Percentiles rank a stretch among this genome's conserved stretches.
phyloP scores from a whole-genome alignment of 225 moss, liverwort and hornwort species.

The Pseudisothecium myosuroides region DNA sequence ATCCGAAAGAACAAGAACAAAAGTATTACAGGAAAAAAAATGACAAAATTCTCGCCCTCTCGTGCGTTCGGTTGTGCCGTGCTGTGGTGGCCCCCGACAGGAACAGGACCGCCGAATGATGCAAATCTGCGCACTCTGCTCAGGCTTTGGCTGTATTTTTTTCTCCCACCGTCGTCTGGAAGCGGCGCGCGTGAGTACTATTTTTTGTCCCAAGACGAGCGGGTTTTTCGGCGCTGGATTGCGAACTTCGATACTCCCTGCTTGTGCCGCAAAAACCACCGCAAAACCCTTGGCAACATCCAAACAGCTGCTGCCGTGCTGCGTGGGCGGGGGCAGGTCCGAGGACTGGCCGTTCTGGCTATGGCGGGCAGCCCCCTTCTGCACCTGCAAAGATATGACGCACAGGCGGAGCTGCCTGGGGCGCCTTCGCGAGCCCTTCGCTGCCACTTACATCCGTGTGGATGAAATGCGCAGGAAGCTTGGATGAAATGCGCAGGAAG shows the following conservation, averaged over 20 bases:
- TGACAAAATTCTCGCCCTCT: background rate
- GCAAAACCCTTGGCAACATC: background rate
- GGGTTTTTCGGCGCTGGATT: background rate
- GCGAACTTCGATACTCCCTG: background rate
- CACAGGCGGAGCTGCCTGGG: background rate
- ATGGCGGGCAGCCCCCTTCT: slow-evolving; percentile 11
- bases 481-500: background rate
- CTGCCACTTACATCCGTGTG: background rate
- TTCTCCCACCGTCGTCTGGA: background rate
- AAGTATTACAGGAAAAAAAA: background rate
- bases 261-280: background rate
- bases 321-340: background rate
- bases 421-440: background rate
- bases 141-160: background rate
- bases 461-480: background rate
- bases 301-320: background rate
- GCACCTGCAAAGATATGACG: background rate
- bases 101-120: background rate
- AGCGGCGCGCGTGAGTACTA: background rate
- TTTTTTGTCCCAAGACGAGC: background rate
- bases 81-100: background rate
- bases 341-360: slow-evolving; percentile 10
- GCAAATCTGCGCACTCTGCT: background rate
- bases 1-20: background rate
- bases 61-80: background rate